Percentiles rank a stretch among this genome's conserved stretches.
Evolutionary conservation across 2,329 filamentous ascomycete genomes (phyloP).

Genomic region (Calonectria naviculata): DNA sequence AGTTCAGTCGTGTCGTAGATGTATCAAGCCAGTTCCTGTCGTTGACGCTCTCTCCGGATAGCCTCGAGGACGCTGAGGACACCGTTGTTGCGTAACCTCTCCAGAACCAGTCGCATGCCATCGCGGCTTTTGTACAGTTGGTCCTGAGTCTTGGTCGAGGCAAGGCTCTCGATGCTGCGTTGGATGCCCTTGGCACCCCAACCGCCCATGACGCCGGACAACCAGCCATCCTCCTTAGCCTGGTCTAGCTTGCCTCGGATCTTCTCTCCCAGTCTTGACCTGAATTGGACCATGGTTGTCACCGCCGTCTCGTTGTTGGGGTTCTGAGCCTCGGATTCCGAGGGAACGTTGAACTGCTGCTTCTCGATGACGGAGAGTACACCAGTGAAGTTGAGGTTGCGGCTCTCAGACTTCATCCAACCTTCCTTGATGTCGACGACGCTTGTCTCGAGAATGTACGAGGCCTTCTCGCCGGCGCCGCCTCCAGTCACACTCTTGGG

Average conservation of each 20-base stretch:
- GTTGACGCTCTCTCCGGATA: constrained; percentile 57
- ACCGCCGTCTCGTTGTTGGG: constrained; percentile 68
- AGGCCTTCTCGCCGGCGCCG: constrained; percentile 73
- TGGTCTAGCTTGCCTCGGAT: constrained; percentile 66
- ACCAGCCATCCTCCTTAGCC: constrained; percentile 59
- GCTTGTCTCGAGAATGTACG: constrained; percentile 84
- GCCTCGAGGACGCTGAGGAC: constrained; percentile 69
- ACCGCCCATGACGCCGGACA: constrained; percentile 62
- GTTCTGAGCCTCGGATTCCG: constrained; percentile 37
- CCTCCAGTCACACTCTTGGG: constrained; percentile 77
- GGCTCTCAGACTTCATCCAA: constrained; percentile 85
- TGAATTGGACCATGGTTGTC: constrained; percentile 78
- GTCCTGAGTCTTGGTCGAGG: constrained; percentile 80
- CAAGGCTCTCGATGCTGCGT: constrained; percentile 82
- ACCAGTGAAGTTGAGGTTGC: constrained; percentile 85
- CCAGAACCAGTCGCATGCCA: constrained; percentile 85
- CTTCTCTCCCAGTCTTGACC: constrained; percentile 77
- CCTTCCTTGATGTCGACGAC: constrained; percentile 83
- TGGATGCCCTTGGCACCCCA: constrained; percentile 81
- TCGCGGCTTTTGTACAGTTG: constrained; percentile 84
- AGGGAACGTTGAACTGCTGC: constrained; percentile 71
- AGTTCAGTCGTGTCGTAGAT: constrained; percentile 28
- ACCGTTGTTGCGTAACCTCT: constrained; percentile 71
- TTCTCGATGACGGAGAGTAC: constrained; percentile 82
- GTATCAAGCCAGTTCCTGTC: constrained; percentile 37